These are phyloP conservation scores for Durusdinium trenchii DNA, from an alignment of 73 alveolate species.

Conservation along the genomic window DNA sequence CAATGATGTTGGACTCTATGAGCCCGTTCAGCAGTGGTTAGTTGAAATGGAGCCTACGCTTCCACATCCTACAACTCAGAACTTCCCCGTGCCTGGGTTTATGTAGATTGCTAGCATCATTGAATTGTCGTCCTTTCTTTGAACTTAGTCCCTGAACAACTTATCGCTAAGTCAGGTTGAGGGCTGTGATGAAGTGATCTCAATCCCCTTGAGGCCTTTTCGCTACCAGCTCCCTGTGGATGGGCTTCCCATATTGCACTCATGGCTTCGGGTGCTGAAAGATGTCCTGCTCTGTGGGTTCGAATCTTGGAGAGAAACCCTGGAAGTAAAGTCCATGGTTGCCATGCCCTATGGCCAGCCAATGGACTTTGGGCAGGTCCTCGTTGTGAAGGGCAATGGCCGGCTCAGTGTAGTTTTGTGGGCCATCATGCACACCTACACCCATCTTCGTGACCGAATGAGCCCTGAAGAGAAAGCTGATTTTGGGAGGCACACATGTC, in stretches of 20 bases:
- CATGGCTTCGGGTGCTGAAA: not conserved
- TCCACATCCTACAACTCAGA: not conserved
- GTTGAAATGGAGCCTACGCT: not conserved
- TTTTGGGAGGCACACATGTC: too few species aligned
- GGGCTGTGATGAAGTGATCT: not conserved
- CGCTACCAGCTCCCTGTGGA: not conserved
- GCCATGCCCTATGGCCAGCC: not conserved
- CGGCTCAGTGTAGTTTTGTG: not conserved
- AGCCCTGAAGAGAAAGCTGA: not conserved
- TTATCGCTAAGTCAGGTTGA: not conserved
- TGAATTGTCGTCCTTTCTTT: not conserved
- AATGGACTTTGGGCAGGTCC: not conserved
- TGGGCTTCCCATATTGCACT: constrained; percentile 4
- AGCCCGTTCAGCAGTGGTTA: not conserved
- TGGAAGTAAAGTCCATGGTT: not conserved
- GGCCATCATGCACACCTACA: not conserved
- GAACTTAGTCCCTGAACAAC: not conserved
- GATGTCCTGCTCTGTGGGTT: not conserved
- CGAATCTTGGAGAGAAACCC: not conserved
- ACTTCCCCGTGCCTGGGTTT: not conserved
- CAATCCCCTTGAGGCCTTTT: not conserved
- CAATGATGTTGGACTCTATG: not conserved
- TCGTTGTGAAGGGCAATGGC: not conserved
- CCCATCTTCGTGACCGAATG: not conserved
- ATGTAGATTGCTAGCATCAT: not conserved